phyloP scores from a whole-genome alignment of 2,329 filamentous ascomycete genomes.

The Aaosphaeria arxii region DNA sequence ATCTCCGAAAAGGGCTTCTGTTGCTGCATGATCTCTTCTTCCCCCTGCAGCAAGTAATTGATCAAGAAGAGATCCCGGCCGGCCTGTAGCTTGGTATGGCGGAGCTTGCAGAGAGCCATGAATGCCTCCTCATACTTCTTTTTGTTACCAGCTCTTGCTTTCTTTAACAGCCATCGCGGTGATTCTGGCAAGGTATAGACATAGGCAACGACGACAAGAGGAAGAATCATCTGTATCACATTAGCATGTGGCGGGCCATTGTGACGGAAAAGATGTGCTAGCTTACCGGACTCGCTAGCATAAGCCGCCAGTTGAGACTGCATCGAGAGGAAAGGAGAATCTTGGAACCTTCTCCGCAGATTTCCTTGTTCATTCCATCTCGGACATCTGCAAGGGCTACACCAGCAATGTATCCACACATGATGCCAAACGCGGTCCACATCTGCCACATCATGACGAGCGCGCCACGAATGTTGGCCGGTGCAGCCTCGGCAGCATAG shows the following conservation, averaged over 20 bases:
- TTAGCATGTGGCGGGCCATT: not conserved
- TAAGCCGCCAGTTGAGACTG: slow-evolving; percentile 17
- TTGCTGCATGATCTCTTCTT: slow-evolving; percentile 26
- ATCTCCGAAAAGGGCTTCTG: slow-evolving; percentile 19
- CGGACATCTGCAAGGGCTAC: slow-evolving; percentile 12
- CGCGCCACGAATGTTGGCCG: slow-evolving; percentile 45
- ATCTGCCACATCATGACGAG: slow-evolving; percentile 51
- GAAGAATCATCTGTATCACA: slow-evolving; percentile 11
- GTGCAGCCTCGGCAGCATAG: slow-evolving; percentile 44
- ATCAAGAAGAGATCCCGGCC: slow-evolving; percentile 53
- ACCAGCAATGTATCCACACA: slow-evolving; percentile 16
- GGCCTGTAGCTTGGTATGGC: slow-evolving; percentile 49
- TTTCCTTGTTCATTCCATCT: slow-evolving; percentile 4
- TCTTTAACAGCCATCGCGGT: slow-evolving; percentile 18
- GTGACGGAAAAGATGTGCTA: not conserved
- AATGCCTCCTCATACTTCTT: slow-evolving; percentile 18
- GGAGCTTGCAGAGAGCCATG: slow-evolving; percentile 47
- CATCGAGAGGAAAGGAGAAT: slow-evolving; percentile 5
- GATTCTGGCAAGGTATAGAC: slow-evolving; percentile 15
- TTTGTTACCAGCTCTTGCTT: slow-evolving; percentile 13
- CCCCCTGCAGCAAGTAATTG: slow-evolving; percentile 24
- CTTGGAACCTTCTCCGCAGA: slow-evolving; percentile 3
- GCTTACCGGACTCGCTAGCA: slow-evolving; percentile 16
- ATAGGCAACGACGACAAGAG: slow-evolving; percentile 14
- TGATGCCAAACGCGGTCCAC: slow-evolving; percentile 19